Conservation (phyloP, 192 early-diverging fungal genomes). For the Podochytrium sp. region DNA sequence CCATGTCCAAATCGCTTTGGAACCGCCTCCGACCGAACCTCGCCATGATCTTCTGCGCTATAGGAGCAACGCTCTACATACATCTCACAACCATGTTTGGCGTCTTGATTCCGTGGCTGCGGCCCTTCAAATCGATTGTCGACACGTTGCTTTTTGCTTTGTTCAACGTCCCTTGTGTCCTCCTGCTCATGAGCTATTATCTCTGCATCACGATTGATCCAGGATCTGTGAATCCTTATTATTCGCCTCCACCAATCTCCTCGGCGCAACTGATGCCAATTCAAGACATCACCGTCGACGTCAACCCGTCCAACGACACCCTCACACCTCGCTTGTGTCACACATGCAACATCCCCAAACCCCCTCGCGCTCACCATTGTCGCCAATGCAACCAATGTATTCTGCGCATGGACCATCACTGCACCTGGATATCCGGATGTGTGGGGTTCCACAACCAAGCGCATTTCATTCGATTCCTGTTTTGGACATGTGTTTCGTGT, state of each 20-base stretch:
- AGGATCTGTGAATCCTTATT: neutral
- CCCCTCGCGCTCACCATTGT: conserved; percentile 42
- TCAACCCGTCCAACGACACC: neutral
- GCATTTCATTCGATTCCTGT: conserved; percentile 37
- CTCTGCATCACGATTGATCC: conserved; percentile 4
- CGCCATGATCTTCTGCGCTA: neutral
- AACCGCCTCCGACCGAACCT: neutral
- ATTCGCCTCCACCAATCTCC: neutral
- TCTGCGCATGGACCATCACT: conserved; percentile 45
- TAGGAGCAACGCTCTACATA: neutral
- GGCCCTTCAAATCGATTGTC: conserved; percentile 56
- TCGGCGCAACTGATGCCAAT: neutral
- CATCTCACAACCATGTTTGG: conserved; percentile 8
- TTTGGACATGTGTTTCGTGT: conserved; percentile 10
- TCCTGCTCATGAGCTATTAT: conserved; percentile 7
- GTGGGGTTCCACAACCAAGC: conserved; percentile 33
- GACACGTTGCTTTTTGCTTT: conserved; percentile 46
- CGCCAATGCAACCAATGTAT: conserved; percentile 31
- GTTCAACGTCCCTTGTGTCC: neutral
- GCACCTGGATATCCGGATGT: conserved; percentile 29
- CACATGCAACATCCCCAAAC: conserved; percentile 25
- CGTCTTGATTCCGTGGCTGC: conserved; percentile 4
- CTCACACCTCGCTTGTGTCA: conserved; percentile 6
- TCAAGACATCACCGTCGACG: neutral
- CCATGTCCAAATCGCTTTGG: neutral